phyloP scores from a whole-genome alignment of 202 grass and related monocot species.

The Tripidium arundinaceum region DNA sequence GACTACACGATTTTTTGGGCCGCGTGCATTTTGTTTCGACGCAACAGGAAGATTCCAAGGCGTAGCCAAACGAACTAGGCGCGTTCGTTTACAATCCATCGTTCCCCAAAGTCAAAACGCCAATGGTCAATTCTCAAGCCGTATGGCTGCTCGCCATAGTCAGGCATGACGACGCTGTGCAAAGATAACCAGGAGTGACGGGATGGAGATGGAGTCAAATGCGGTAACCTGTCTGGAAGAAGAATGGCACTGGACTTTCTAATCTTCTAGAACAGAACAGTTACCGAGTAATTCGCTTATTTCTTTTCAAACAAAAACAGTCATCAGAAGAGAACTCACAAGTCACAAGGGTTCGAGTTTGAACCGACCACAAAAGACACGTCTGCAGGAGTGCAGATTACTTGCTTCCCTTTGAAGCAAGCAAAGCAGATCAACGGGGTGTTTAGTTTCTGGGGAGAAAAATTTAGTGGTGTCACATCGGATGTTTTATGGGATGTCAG shows the following conservation, averaged over 20 bases:
- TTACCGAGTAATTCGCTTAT: neutral
- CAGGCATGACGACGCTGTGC: neutral
- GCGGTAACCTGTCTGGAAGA: neutral
- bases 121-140: neutral
- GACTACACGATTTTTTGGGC: too few species aligned
- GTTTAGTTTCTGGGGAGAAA: too few species aligned
- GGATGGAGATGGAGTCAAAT: neutral
- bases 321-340: neutral
- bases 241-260: neutral
- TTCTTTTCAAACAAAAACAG: neutral
- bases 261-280: neutral
- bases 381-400: neutral
- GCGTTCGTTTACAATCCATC: too few species aligned
- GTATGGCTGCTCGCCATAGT: neutral
- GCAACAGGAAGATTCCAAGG: neutral
- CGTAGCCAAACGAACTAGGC: too few species aligned
- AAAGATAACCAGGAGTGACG: neutral
- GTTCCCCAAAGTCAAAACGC: neutral
- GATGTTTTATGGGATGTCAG: too few species aligned
- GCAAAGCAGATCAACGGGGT: neutral
- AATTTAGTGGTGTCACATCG: too few species aligned
- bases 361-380: neutral
- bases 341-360: neutral
- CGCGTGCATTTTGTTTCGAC: too few species aligned
- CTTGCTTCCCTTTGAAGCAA: conserved; percentile 3